Evolutionary conservation across 148 eudicot species (phyloP).

Genomic region (Beta vulgaris): DNA sequence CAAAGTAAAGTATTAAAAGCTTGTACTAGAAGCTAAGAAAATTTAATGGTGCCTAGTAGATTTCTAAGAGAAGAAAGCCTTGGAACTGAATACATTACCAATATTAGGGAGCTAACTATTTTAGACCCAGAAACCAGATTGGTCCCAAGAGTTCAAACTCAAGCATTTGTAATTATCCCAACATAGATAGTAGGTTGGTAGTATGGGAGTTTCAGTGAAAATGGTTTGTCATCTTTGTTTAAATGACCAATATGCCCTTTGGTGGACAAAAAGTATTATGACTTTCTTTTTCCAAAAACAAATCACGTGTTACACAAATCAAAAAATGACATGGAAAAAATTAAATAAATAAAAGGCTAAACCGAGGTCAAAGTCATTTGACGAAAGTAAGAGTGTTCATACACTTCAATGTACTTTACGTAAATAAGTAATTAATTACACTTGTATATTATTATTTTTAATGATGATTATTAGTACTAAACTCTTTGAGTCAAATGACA

Average conservation of each 20-base stretch:
- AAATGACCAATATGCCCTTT: constrained; percentile 20
- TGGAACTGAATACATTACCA: constrained; percentile 18
- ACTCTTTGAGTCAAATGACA: constrained; percentile 23
- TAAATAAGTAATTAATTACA: neutral
- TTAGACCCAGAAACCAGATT: constrained; percentile 25
- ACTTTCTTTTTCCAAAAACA: constrained; percentile 26
- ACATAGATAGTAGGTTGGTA: constrained; percentile 11
- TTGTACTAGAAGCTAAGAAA: constrained; percentile 20
- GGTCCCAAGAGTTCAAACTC: constrained; percentile 13
- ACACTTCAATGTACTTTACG: neutral
- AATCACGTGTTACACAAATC: constrained; percentile 25
- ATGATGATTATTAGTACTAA: constrained; percentile 9
- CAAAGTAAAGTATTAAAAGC: constrained; percentile 1
- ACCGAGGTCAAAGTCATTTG: constrained; percentile 26
- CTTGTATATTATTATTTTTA: too few species aligned
- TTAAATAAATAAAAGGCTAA: neutral
- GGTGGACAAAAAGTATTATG: constrained; percentile 23
- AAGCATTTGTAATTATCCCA: constrained; percentile 17
- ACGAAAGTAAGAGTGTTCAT: constrained; percentile 16
- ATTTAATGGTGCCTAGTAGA: constrained; percentile 13
- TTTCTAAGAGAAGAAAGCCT: constrained; percentile 9
- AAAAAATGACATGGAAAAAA: neutral
- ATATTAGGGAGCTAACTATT: constrained; percentile 17
- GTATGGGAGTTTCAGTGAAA: constrained; percentile 25
- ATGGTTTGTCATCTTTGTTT: constrained; percentile 3